Evolutionary conservation across 176 grass and related monocot genomes (phyloP).

Genomic region (Carex kokanica): DNA sequence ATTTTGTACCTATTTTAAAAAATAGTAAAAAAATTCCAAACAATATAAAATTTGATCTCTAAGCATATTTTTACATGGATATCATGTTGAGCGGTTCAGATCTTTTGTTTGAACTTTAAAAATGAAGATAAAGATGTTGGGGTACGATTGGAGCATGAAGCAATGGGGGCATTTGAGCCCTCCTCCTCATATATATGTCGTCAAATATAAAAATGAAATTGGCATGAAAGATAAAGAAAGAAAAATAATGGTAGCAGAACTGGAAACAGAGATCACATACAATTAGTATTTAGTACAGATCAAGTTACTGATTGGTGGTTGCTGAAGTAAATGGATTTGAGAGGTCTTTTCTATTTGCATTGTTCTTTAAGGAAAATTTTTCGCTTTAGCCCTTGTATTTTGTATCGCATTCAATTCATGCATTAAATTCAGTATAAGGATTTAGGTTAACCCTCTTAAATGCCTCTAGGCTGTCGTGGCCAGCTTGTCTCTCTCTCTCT

Average conservation of each 20-base stretch:
- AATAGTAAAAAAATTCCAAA: too few species aligned
- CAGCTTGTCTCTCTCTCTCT: constrained; percentile 16
- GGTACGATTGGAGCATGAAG: too few species aligned
- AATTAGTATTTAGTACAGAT: constrained; percentile 4
- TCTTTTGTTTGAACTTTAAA: too few species aligned
- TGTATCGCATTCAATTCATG: constrained; percentile 11
- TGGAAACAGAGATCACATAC: not conserved
- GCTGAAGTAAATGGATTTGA: constrained; percentile 13
- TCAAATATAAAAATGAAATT: not conserved
- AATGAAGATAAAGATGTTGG: too few species aligned
- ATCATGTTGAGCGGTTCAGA: too few species aligned
- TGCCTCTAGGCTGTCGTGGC: constrained; percentile 7
- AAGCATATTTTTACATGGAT: too few species aligned
- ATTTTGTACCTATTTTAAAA: too few species aligned
- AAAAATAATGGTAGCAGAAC: not conserved
- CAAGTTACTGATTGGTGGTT: constrained; percentile 17
- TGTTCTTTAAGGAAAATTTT: not conserved
- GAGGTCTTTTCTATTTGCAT: not conserved
- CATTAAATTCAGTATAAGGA: constrained; percentile 20
- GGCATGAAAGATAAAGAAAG: not conserved
- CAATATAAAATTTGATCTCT: too few species aligned
- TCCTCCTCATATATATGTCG: too few species aligned
- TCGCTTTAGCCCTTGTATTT: not conserved
- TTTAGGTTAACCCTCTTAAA: constrained; percentile 28
- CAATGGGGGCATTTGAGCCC: too few species aligned